Percentiles rank a stretch among this genome's conserved stretches.
Evolutionary conservation across 352 stramenopile species (phyloP).

Genomic region (Phytophthora hibernalis): DNA sequence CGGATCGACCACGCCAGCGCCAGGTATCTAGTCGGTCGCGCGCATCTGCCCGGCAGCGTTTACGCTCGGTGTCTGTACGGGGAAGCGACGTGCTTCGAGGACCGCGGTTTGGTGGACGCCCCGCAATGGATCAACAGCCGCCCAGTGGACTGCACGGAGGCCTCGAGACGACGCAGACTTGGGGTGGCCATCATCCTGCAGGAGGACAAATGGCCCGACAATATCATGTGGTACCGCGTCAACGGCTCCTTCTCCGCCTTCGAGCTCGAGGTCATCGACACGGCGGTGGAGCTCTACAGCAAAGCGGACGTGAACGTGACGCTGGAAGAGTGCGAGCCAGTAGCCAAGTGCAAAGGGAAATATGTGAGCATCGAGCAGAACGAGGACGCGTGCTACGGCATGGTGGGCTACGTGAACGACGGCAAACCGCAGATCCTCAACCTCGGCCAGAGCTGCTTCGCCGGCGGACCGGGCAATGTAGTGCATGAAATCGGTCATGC

Average conservation of each 20-base stretch:
- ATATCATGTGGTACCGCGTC: conserved; percentile 77
- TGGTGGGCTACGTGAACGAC: conserved; percentile 75
- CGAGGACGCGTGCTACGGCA: conserved; percentile 74
- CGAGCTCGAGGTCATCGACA: conserved; percentile 60
- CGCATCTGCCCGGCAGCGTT: conserved; percentile 58
- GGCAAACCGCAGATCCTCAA: conserved; percentile 76
- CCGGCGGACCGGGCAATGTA: conserved; percentile 50
- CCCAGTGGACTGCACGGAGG: conserved; percentile 43
- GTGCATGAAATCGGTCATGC: conserved; percentile 77
- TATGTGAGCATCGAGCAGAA: conserved; percentile 80
- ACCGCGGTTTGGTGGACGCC: conserved; percentile 68
- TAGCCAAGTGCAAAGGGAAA: conserved; percentile 63
- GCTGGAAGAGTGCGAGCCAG: conserved; percentile 69
- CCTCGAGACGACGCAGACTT: conserved; percentile 44
- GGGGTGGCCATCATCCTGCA: conserved; percentile 63
- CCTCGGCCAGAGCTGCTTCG: conserved; percentile 71
- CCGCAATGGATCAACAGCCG: conserved; percentile 49
- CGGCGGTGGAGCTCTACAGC: conserved; percentile 62
- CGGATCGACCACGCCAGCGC: conserved; percentile 49
- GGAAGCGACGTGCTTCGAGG: conserved; percentile 60
- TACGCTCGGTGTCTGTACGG: conserved; percentile 60
- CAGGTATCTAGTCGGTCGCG: conserved; percentile 58
- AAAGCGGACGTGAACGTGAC: conserved; percentile 67
- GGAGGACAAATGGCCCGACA: conserved; percentile 73
- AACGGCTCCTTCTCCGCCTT: conserved; percentile 53